Evolutionary conservation across 257 asterid genomes (phyloP).

Genomic region (Solanum dulcamara): DNA sequence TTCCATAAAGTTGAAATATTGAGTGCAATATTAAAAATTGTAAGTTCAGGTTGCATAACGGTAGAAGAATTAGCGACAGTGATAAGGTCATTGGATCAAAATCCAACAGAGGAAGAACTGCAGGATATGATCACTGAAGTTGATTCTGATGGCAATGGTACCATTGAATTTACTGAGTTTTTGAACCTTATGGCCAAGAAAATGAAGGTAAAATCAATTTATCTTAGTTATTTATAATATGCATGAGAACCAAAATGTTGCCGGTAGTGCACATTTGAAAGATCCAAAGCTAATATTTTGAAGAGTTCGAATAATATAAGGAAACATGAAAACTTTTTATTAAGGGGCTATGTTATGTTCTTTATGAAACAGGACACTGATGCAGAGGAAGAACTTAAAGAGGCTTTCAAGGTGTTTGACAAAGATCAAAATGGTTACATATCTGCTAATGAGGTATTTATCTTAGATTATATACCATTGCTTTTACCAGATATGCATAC

Average conservation of each 20-base stretch:
- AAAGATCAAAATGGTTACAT: conserved; percentile 48
- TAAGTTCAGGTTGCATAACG: conserved; percentile 26
- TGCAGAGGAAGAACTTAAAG: conserved; percentile 42
- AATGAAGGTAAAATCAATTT: conserved; percentile 12
- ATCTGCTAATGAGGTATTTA: conserved; percentile 32
- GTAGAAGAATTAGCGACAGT: conserved; percentile 38
- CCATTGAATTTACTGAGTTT: conserved; percentile 40
- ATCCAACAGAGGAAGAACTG: conserved; percentile 38
- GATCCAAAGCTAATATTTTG: background rate
- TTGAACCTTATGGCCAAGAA: conserved; percentile 43
- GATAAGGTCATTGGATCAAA: conserved; percentile 35
- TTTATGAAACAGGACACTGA: conserved; percentile 21
- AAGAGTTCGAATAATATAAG: background rate
- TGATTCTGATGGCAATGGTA: conserved; percentile 45
- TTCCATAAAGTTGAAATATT: background rate
- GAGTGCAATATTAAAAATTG: background rate
- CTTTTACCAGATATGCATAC: background rate
- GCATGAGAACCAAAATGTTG: background rate
- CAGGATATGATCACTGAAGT: conserved; percentile 37
- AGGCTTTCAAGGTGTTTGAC: conserved; percentile 46
- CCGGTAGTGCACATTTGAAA: background rate
- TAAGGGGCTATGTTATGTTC: background rate
- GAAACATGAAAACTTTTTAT: background rate
- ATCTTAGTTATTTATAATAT: background rate
- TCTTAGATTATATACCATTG: background rate